Conservation (phyloP, 73 alveolate genomes). For the Urostyla sp. region DNA sequence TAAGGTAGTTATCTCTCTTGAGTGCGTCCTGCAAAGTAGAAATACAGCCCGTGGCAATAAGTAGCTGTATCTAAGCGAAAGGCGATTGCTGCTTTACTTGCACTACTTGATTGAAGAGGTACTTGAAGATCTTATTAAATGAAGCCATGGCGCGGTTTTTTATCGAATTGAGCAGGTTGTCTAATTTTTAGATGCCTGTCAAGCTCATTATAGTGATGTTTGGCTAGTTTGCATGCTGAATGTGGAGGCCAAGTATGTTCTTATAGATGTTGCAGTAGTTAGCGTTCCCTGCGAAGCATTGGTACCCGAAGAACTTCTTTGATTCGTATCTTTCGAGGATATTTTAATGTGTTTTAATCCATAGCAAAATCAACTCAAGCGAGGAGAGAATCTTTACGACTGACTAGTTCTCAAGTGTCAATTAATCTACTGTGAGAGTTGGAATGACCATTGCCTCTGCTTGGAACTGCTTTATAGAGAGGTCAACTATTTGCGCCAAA, state of each 20-base stretch:
- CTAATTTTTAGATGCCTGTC: slow-evolving; percentile 43
- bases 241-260: slow-evolving; percentile 11
- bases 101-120: slow-evolving; percentile 22
- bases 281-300: slow-evolving; percentile 4
- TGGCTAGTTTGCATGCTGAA: slow-evolving; percentile 11
- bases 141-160: slow-evolving; percentile 34
- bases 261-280: slow-evolving; percentile 5
- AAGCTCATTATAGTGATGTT: slow-evolving; percentile 27
- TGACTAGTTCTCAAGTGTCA: slow-evolving; percentile 5
- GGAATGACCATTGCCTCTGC: slow-evolving; percentile 33
- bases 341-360: slow-evolving; percentile 3
- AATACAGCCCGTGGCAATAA: slow-evolving; percentile 14
- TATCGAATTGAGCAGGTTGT: slow-evolving; percentile 28
- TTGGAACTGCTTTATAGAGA: background rate
- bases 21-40: background rate
- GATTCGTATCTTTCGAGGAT: slow-evolving; percentile 6
- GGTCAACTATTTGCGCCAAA: slow-evolving; percentile 11
- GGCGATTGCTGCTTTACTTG: slow-evolving; percentile 27
- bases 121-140: slow-evolving; percentile 21
- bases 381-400: background rate
- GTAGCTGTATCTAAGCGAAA: background rate
- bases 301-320: slow-evolving; percentile 29
- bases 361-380: background rate
- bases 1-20: slow-evolving; percentile 18
- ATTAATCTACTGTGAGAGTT: background rate